Evolutionary conservation across 305 asterid genomes (phyloP), one percentile per base, ranked within the genome.

Genomic region (Andrographis paniculata): DNA sequence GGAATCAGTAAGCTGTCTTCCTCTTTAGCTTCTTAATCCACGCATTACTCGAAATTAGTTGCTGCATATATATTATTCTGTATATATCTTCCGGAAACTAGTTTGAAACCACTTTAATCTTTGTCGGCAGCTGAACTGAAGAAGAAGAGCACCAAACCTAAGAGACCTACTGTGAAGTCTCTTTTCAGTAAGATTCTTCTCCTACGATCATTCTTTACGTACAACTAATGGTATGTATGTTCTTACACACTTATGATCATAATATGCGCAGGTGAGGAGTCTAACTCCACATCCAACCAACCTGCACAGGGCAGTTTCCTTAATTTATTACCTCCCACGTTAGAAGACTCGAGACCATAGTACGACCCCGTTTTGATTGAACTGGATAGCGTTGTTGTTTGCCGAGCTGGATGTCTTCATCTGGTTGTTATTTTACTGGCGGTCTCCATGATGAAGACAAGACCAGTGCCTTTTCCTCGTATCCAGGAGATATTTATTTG

Each of bases 141-240:
- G 85, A 84, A 84, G 79, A 84, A 84, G 76, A 84, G 70, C 73
- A 75, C 72, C 49, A 84, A 68, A 65, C 79, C 85, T 6, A 80
- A 77, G 71, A 66, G 92, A 61, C 94, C 94, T 17, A 83, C 92
- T 13, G 87, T 83, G 76, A 83, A 83, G 59, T 69, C 94, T 6
- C 92, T 83, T 61, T 83, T 83, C 76, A 73, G 94, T 80, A 84
- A 22, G 82, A 44, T 55, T 51, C 59, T 53, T 46, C 44, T 37
- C 38, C 52, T 61, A 18, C 57, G 14, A 38, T 23, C 33, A 47
- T 37, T 24, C 22, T 6, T 20, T 27, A 5, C 0, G 18, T 17
- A 42, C 10, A 42, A 9, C 9, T 11, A 23, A 15, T 17, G 5
- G 8, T 43, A 19, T 5, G 56, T 19, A 31, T 24, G 18, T 45